Evolutionary conservation across 1,284 basidiomycete species (phyloP), one percentile per base, ranked within the genome.

Genomic region (Rhodotorula sp.): DNA sequence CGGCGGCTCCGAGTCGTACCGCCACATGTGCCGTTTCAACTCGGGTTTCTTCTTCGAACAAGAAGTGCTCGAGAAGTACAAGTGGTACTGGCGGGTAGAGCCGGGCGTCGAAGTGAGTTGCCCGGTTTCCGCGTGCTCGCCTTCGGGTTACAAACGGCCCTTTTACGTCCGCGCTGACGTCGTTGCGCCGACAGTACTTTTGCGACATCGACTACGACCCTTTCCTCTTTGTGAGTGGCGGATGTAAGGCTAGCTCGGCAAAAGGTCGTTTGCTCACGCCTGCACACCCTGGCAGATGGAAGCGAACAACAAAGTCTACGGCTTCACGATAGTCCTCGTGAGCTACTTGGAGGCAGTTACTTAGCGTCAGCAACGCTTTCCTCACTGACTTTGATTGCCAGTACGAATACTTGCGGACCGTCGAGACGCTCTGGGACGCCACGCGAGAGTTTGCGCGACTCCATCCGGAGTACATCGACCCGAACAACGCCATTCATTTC

Each of bases 11-110:
- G 84, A 85, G 34, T 83, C 83, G 5, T 85, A 85, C 72, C 79
- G 85, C 18, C 84, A 85, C 77, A 81, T 76, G 72, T 73, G 71
- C 68, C 65, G 71, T 16, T 72, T 62, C 60, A 67, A 66, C 63
- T 64, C 67, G 23, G 49, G 59, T 49, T 73, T 66, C 68, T 73
- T 66, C 69, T 77, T 68, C 60, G 66, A 65, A 55, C 79, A 80
- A 56, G 74, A 76, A 12, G 50, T 80, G 14, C 74, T 95, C 52
- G 86, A 88, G 73, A 84, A 88, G 65, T 94, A 90, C 82, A 90
- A 88, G 78, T 97, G 94, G 82, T 98, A 97, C 82, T 97, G 95
- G 95, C 88, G 89, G 77, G 87, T 92, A 79, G 85, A 87, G 85
- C 77, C 77, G 14, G 69, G 74, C 34, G 70, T 78, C 56, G 71